Base-by-base conservation (phyloP, 805 yeast species). In the Candida insectorum region DNA sequence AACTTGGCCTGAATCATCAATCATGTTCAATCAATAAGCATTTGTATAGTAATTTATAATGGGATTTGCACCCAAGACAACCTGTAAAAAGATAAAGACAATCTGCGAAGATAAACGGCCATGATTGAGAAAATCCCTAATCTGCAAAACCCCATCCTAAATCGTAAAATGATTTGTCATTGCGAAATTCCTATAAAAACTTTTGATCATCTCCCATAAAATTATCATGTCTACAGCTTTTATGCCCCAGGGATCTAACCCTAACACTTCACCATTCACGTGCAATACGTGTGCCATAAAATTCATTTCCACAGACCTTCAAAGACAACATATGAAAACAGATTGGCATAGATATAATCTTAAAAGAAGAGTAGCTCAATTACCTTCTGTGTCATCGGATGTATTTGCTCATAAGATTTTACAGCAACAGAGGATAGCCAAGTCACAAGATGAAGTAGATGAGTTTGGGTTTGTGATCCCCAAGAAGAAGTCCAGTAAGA, bases 1-100 rank as follows among this genome's bases (percentile, higher is more conserved):
- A 52, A 83, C 83, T 41, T 93, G 97, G 97, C 97, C 98, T 24
- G 74, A 61, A 34, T 46, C 49, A 21, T 65, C 73, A 5, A 16
- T 17, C 13, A 24, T 16, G 24, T 34, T 25, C 24, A 20, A 30
- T 7, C 16, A 36, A 7, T 27, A 26, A 22, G 21, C 29, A 18
- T 17, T 15, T 26, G 23, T 11, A 20, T 20, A 20, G 8, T 8
- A 8, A 8, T 8, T 20, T 8, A 20, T 20, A 20, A 8, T 8
- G 23, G 11, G 23, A 20, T 20, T 20, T n/a, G n/a, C n/a, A n/a
- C n/a, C n/a, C n/a, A n/a, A n/a, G n/a, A n/a, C n/a, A n/a, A n/a
- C n/a, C n/a, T n/a, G n/a, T n/a, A n/a, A n/a, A n/a, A n/a, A n/a
- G 23, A 8, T 20, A 8, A 20, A 20, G 8, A 20, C n/a, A n/a